Conservation (phyloP, 306 rosid genomes). For the Lablab purpureus region DNA sequence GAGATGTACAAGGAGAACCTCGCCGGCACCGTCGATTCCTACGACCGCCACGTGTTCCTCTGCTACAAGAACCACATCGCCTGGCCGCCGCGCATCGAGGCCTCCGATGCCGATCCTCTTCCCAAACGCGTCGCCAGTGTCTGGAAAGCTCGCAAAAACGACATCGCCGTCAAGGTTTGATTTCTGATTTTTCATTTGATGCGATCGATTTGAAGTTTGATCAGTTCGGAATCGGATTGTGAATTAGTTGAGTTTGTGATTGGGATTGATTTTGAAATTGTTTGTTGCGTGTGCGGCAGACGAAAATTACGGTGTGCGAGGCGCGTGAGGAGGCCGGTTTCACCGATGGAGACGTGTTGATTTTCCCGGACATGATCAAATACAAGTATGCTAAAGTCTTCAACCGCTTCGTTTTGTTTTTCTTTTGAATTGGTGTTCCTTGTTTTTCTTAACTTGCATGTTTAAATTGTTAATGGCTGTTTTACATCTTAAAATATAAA, state of each 20-base stretch:
- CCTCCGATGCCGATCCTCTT: conserved; percentile 73
- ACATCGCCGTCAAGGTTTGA: conserved; percentile 52
- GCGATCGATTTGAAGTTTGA: background rate
- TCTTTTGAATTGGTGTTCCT: background rate
- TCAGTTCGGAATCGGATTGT: background rate
- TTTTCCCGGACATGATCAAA: conserved; percentile 89
- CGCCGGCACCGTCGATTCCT: conserved; percentile 71
- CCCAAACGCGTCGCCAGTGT: conserved; percentile 65
- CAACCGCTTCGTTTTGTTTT: background rate
- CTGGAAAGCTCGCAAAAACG: conserved; percentile 67
- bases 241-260: background rate
- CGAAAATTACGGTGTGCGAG: conserved; percentile 79
- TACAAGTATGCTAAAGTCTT: conserved; percentile 54
- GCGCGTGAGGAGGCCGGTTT: conserved; percentile 67
- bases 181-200: background rate
- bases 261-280: background rate
- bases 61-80: conserved; percentile 73
- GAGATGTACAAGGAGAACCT: conserved; percentile 80
- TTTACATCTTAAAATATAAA: background rate
- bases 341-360: conserved; percentile 75
- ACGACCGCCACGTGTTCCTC: conserved; percentile 90
- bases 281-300: conserved; percentile 50
- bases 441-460: background rate
- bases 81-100: conserved; percentile 83
- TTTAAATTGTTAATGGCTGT: background rate